Evolutionary conservation across 2,329 filamentous ascomycete species (phyloP).

Genomic region (Furcasterigmium furcatum): DNA sequence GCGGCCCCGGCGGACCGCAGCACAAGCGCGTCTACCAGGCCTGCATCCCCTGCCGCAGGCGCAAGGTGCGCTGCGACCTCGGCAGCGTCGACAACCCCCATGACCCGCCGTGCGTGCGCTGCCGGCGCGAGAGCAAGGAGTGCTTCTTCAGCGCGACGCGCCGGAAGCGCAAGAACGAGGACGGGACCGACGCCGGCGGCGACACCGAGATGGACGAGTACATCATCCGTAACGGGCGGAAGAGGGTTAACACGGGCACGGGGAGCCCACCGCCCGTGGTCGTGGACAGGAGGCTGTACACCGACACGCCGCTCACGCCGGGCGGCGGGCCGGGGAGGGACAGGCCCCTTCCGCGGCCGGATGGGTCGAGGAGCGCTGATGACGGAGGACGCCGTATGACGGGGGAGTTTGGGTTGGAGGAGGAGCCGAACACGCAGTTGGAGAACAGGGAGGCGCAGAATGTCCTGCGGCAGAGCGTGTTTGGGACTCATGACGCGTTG

Average conservation of each 20-base stretch:
- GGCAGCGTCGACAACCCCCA: slow-evolving; percentile 87
- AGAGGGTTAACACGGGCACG: slow-evolving; percentile 53
- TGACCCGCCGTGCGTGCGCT: slow-evolving; percentile 90
- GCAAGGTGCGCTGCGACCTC: slow-evolving; percentile 61
- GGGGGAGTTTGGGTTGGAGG: slow-evolving; percentile 35
- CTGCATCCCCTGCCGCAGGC: slow-evolving; percentile 58
- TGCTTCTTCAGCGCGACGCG: slow-evolving; percentile 96
- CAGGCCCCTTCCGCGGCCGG: slow-evolving; percentile 64
- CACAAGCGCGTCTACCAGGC: slow-evolving; percentile 64
- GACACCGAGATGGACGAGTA: slow-evolving; percentile 56
- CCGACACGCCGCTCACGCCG: slow-evolving; percentile 58
- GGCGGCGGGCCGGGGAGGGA: slow-evolving; percentile 63
- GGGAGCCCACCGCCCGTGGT: slow-evolving; percentile 35
- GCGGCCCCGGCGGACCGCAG: slow-evolving; percentile 23
- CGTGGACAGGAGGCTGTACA: slow-evolving; percentile 44
- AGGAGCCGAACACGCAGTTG: slow-evolving; percentile 58
- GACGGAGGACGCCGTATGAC: slow-evolving; percentile 18
- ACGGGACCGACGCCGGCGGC: slow-evolving; percentile 45
- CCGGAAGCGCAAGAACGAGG: slow-evolving; percentile 78
- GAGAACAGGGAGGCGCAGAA: slow-evolving; percentile 64
- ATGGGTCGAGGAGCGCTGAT: slow-evolving; percentile 25
- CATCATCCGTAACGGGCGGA: slow-evolving; percentile 69
- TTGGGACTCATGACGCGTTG: slow-evolving; percentile 88
- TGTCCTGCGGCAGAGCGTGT: slow-evolving; percentile 70
- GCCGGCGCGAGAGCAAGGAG: slow-evolving; percentile 90